Evolutionary conservation across 2,329 filamentous ascomycete genomes (phyloP).

Genomic region (Cephalotrichum gorgonifer): DNA sequence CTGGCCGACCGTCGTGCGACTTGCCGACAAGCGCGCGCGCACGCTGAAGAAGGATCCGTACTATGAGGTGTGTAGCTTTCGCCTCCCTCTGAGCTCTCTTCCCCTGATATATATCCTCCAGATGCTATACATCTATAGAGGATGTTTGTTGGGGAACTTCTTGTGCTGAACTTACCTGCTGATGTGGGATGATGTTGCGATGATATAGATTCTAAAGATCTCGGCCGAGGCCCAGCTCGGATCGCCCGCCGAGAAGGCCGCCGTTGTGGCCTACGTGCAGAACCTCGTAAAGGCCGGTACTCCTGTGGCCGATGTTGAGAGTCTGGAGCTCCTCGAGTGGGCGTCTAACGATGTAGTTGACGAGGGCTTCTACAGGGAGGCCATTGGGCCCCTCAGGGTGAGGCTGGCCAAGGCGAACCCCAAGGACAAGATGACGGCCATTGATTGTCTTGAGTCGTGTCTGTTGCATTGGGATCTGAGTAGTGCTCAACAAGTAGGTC

Average conservation of each 20-base stretch:
- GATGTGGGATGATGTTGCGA: neutral
- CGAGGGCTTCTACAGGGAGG: constrained; percentile 31
- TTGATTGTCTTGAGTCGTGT: constrained; percentile 40
- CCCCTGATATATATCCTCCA: neutral
- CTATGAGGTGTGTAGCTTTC: constrained; percentile 34
- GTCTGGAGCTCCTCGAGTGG: constrained; percentile 45
- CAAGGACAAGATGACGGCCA: constrained; percentile 28
- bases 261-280: constrained; percentile 32
- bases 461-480: constrained; percentile 43
- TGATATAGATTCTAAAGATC: constrained; percentile 23
- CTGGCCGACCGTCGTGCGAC: constrained; percentile 38
- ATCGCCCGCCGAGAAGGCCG: constrained; percentile 32
- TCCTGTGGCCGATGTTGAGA: constrained; percentile 36
- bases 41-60: constrained; percentile 41
- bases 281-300: constrained; percentile 35
- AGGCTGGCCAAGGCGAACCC: constrained; percentile 40
- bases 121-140: neutral
- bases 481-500: constrained; percentile 43
- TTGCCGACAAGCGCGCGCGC: constrained; percentile 41
- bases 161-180: constrained; percentile 1
- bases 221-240: constrained; percentile 43
- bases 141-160: neutral
- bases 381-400: constrained; percentile 37
- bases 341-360: constrained; percentile 28
- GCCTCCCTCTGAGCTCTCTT: neutral